A percentile compares a stretch with the other conserved stretches of the same genome.
phyloP scores from a whole-genome alignment of 257 asterid genomes.

The Phtheirospermum japonicum region DNA sequence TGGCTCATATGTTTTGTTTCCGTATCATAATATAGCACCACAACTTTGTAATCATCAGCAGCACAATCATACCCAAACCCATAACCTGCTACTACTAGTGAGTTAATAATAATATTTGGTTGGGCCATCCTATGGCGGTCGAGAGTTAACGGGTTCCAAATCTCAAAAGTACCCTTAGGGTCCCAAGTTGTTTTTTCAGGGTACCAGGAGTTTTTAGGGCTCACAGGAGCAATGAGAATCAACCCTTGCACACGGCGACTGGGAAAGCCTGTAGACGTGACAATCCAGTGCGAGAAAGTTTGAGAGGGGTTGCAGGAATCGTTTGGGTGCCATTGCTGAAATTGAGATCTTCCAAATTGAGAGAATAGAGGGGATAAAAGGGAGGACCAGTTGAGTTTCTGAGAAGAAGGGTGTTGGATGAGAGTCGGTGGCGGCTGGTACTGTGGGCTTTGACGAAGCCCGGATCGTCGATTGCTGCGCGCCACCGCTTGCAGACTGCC shows the following conservation, averaged over 20 bases:
- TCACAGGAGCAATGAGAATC: background rate
- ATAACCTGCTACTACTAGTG: background rate
- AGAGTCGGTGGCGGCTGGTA: too few relatives aligned
- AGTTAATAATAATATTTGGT: background rate
- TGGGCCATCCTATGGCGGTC: background rate
- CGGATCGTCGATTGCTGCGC: conserved; percentile 11
- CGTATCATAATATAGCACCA: background rate
- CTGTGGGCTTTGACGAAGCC: conserved; percentile 10
- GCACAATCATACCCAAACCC: background rate
- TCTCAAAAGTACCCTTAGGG: background rate
- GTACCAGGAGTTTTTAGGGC: too few relatives aligned
- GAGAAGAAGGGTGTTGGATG: background rate
- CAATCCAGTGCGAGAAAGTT: background rate
- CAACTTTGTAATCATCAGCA: background rate
- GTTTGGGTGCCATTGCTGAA: background rate
- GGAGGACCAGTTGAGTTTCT: background rate
- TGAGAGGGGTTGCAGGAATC: background rate
- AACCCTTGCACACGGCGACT: background rate
- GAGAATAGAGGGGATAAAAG: too few relatives aligned
- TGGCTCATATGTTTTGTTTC: background rate
- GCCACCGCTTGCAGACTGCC: conserved; percentile 18
- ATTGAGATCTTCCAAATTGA: background rate
- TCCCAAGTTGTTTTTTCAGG: background rate
- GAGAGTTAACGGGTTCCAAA: background rate
- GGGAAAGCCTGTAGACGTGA: background rate